Evolutionary conservation across 2,329 filamentous ascomycete species (phyloP).

Genomic region (Lachnellula willkommii): DNA sequence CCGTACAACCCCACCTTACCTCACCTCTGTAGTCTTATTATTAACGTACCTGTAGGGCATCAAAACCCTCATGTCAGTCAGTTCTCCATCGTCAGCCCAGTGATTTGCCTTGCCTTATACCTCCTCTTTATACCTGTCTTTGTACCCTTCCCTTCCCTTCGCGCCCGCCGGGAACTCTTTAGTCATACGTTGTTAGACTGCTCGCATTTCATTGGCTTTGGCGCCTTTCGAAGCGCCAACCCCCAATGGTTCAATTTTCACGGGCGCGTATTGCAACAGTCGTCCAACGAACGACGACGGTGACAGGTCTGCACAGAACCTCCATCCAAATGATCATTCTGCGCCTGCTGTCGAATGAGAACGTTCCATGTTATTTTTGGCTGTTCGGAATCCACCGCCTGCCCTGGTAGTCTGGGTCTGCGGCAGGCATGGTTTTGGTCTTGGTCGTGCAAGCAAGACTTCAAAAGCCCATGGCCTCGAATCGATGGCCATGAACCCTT

Average conservation of each 20-base stretch:
- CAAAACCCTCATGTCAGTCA: too few species aligned
- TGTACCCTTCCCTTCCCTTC: neutral
- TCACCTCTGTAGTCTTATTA: too few species aligned
- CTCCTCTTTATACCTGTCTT: too few species aligned
- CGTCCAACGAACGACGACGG: constrained; percentile 18
- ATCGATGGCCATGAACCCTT: constrained; percentile 18
- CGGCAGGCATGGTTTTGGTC: neutral
- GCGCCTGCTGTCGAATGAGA: constrained; percentile 28
- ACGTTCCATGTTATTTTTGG: constrained; percentile 16
- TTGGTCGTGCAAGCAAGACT: constrained; percentile 10
- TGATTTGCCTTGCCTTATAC: too few species aligned
- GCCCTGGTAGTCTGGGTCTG: constrained; percentile 2
- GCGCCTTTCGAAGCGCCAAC: constrained; percentile 13
- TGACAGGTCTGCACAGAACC: constrained; percentile 9
- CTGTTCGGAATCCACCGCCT: constrained; percentile 4
- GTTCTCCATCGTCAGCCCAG: too few species aligned
- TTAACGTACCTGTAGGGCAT: too few species aligned
- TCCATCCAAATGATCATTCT: constrained; percentile 14
- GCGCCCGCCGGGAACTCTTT: constrained; percentile 12
- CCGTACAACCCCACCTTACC: too few species aligned
- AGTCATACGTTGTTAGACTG: constrained; percentile 2
- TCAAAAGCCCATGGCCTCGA: constrained; percentile 12
- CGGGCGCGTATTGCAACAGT: constrained; percentile 27
- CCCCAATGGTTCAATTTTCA: constrained; percentile 10
- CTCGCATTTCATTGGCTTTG: constrained; percentile 12